A percentile compares a stretch with the other conserved stretches of the same genome.
Conservation (phyloP, 108 stramenopile species). For the Cylindrotheca closterium region DNA sequence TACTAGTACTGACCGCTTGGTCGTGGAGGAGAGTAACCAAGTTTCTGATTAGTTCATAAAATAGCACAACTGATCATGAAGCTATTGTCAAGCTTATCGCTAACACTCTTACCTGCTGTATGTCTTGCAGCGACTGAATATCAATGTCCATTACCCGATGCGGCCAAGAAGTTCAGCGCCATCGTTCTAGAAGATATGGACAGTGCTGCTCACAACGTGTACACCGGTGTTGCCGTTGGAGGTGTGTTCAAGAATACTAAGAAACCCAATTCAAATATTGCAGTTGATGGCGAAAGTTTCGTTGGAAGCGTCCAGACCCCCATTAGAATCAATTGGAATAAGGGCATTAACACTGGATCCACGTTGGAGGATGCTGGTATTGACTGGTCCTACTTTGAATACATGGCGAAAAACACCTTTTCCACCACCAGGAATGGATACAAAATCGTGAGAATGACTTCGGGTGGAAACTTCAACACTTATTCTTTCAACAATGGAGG, state of each 20-base stretch:
- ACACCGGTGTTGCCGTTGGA: slow-evolving; percentile 18
- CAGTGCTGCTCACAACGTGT: slow-evolving; percentile 12
- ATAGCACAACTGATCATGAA: no score
- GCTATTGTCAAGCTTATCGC: no score
- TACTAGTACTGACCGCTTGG: no score
- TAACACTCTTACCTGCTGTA: no score
- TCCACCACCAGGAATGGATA: not conserved
- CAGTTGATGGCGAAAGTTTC: not conserved
- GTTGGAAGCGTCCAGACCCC: not conserved
- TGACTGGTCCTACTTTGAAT: not conserved
- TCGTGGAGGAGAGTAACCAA: no score
- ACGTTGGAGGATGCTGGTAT: not conserved
- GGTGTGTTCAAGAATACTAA: not conserved
- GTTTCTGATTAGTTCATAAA: no score
- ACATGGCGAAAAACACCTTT: not conserved
- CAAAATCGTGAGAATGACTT: slow-evolving; percentile 3
- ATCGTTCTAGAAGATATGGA: not conserved
- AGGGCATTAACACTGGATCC: not conserved
- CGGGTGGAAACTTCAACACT: slow-evolving; percentile 8
- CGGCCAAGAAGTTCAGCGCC: not conserved
- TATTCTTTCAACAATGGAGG: slow-evolving; percentile 1
- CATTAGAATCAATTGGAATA: not conserved
- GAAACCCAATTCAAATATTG: not conserved
- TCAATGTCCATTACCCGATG: not conserved
- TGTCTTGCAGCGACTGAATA: slow-evolving; percentile 7